Percentiles rank a stretch among this genome's conserved stretches.
phyloP scores from a whole-genome alignment of 1,284 basidiomycete species.

The Melampsora americana region DNA sequence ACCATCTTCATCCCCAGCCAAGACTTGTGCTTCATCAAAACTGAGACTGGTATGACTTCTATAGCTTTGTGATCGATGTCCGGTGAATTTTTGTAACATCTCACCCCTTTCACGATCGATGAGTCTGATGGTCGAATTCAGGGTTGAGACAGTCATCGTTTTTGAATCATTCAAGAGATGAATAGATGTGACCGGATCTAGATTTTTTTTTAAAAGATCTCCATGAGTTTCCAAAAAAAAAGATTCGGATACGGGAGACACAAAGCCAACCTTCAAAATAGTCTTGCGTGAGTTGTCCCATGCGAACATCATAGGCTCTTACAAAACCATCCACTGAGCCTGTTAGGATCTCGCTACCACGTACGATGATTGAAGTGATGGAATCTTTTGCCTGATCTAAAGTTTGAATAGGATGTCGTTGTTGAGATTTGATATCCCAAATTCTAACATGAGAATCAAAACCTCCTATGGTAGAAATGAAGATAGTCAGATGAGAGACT shows the following conservation, averaged over 20 bases:
- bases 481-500: not conserved
- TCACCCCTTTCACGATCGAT: constrained; percentile 81
- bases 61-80: constrained; percentile 71
- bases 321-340: constrained; percentile 88
- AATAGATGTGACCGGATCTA: constrained; percentile 80
- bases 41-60: constrained; percentile 79
- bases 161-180: constrained; percentile 69
- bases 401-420: constrained; percentile 79
- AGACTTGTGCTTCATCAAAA: constrained; percentile 70
- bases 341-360: constrained; percentile 66
- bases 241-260: not conserved
- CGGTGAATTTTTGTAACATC: constrained; percentile 77
- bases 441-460: constrained; percentile 50
- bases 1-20: constrained; percentile 87
- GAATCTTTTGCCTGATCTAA: constrained; percentile 86
- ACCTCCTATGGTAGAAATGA: not conserved
- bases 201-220: not conserved
- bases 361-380: constrained; percentile 73
- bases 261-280: constrained; percentile 72
- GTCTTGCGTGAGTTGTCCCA: constrained; percentile 81
- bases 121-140: constrained; percentile 78
- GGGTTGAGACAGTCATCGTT: constrained; percentile 74
- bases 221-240: not conserved
- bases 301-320: constrained; percentile 86
- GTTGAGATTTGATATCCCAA: constrained; percentile 64